phyloP scores from a whole-genome alignment of 768 basidiomycete genomes.

The Cystofilobasidium capitatum region DNA sequence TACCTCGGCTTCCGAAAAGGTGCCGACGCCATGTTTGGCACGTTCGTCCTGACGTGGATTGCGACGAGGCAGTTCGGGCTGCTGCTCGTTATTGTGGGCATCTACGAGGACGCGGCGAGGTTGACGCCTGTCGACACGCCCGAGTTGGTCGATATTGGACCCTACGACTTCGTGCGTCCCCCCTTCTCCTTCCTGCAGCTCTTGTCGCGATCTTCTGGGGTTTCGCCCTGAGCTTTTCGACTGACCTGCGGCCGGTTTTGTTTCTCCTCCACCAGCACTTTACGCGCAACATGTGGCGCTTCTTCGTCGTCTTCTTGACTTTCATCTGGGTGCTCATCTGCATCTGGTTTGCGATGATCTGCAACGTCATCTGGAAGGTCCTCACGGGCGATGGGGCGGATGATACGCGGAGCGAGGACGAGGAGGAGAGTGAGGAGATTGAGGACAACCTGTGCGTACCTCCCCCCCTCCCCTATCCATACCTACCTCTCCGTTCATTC shows the following conservation, averaged over 20 bases:
- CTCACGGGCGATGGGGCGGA: slow-evolving; percentile 64
- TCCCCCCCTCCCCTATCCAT: background rate
- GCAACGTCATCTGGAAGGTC: slow-evolving; percentile 70
- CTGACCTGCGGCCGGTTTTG: background rate
- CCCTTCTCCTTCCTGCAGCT: slow-evolving; percentile 49
- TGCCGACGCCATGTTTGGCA: slow-evolving; percentile 65
- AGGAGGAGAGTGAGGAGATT: slow-evolving; percentile 34
- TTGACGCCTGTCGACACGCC: slow-evolving; percentile 41
- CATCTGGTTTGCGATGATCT: slow-evolving; percentile 80
- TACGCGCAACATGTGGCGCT: slow-evolving; percentile 43
- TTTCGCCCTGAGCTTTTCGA: background rate
- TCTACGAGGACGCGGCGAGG: slow-evolving; percentile 47
- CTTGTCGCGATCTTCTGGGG: slow-evolving; percentile 43
- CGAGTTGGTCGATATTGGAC: background rate
- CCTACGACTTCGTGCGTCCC: slow-evolving; percentile 17
- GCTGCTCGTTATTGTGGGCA: slow-evolving; percentile 56
- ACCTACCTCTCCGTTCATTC: background rate
- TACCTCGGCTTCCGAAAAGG: slow-evolving; percentile 60
- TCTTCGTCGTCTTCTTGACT: slow-evolving; percentile 45
- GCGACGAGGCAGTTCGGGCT: slow-evolving; percentile 80
- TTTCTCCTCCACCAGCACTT: slow-evolving; percentile 42
- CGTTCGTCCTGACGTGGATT: slow-evolving; percentile 84
- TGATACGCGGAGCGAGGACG: slow-evolving; percentile 78
- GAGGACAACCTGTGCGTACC: slow-evolving; percentile 1
- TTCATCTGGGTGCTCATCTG: slow-evolving; percentile 49